Percentiles rank a stretch among this genome's conserved stretches.
Evolutionary conservation across 2,329 filamentous ascomycete genomes (phyloP).

Genomic region (Alternaria sp.): DNA sequence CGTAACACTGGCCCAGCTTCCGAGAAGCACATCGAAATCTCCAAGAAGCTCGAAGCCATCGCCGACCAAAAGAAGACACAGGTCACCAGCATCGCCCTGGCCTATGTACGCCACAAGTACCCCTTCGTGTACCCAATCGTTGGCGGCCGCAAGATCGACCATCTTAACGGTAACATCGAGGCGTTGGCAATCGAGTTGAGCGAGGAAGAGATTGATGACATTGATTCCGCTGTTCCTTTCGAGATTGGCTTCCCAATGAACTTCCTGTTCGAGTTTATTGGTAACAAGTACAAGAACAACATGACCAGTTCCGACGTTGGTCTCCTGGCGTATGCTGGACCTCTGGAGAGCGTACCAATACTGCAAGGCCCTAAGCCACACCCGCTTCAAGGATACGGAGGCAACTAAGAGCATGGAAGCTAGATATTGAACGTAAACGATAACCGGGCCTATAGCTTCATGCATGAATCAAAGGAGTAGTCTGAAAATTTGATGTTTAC

Average conservation of each 20-base stretch:
- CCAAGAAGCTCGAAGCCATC: constrained; percentile 65
- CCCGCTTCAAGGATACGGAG: constrained; percentile 23
- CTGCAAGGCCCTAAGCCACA: constrained; percentile 37
- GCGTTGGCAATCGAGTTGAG: constrained; percentile 59
- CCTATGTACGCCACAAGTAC: constrained; percentile 74
- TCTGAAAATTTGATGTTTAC: background rate
- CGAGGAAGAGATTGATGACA: constrained; percentile 60
- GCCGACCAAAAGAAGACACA: constrained; percentile 62
- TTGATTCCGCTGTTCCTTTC: constrained; percentile 60
- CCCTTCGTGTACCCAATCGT: constrained; percentile 78
- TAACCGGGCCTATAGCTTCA: background rate
- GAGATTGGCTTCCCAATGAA: constrained; percentile 62
- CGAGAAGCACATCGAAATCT: constrained; percentile 59
- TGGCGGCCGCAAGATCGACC: constrained; percentile 73
- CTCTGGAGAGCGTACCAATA: constrained; percentile 33
- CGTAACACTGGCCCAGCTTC: constrained; percentile 48
- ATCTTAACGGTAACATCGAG: constrained; percentile 69
- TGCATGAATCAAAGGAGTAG: background rate
- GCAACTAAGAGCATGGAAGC: background rate
- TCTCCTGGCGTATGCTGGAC: constrained; percentile 35
- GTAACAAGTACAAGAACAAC: constrained; percentile 33
- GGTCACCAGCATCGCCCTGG: constrained; percentile 68
- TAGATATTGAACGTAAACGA: background rate
- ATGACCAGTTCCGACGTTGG: constrained; percentile 38
- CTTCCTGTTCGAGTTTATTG: constrained; percentile 48